Evolutionary conservation across 1,284 basidiomycete genomes (phyloP).

Genomic region (Phylloboletellus chloephorus): DNA sequence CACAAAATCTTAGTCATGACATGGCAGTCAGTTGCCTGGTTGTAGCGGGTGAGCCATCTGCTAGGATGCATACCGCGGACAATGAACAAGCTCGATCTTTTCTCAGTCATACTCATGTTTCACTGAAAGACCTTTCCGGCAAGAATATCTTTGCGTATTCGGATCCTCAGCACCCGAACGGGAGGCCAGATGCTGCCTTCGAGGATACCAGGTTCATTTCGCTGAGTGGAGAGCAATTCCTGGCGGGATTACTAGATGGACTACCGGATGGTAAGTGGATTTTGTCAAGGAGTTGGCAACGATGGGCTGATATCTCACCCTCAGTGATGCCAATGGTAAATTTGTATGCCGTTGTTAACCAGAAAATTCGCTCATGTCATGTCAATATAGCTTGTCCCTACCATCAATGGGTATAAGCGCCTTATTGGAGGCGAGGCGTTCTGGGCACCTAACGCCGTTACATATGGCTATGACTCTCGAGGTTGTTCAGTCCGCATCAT

Average conservation of each 20-base stretch:
- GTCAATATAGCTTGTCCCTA: constrained; percentile 70
- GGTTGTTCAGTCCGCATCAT: constrained; percentile 89
- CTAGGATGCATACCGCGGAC: background rate
- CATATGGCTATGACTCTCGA: constrained; percentile 94
- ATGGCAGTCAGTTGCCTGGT: constrained; percentile 67
- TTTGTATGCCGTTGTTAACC: background rate
- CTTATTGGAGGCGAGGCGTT: constrained; percentile 91
- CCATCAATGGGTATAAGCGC: constrained; percentile 96
- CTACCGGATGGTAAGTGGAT: constrained; percentile 70
- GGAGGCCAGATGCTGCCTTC: constrained; percentile 65
- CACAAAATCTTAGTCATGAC: constrained; percentile 3
- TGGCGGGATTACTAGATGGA: constrained; percentile 87
- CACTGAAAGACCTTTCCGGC: constrained; percentile 66
- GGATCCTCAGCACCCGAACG: constrained; percentile 39
- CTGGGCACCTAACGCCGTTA: constrained; percentile 92
- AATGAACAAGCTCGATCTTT: constrained; percentile 4
- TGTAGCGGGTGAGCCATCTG: constrained; percentile 70
- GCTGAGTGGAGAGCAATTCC: constrained; percentile 83
- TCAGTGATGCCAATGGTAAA: constrained; percentile 61
- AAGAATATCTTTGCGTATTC: constrained; percentile 76
- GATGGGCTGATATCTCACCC: constrained; percentile 2
- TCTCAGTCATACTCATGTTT: constrained; percentile 87
- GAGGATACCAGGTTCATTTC: constrained; percentile 84
- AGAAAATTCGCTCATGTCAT: constrained; percentile 7
- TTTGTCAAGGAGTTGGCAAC: background rate